Evolutionary conservation across 2,329 filamentous ascomycete species (phyloP).

Genomic region (Epicoccum nigrum): DNA sequence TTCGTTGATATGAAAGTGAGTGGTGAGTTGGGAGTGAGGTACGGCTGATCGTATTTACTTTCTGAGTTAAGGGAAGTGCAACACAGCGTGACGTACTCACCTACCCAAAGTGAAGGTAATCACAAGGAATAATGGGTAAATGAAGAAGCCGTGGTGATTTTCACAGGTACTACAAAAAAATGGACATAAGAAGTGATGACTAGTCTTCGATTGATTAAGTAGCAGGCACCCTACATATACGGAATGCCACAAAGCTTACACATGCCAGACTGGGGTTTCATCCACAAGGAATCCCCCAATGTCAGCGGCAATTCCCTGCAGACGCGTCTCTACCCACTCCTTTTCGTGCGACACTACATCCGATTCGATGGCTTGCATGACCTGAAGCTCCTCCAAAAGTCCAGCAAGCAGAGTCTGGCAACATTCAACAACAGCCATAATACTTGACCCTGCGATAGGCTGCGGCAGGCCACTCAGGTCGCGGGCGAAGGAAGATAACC

Average conservation of each 20-base stretch:
- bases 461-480: conserved; percentile 40
- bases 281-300: conserved; percentile 23
- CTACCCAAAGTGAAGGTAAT: too few species aligned
- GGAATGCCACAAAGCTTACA: conserved; percentile 5
- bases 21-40: conserved; percentile 1
- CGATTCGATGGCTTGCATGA: conserved; percentile 42
- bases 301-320: conserved; percentile 36
- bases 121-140: too few species aligned
- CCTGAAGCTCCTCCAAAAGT: conserved; percentile 41
- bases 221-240: too few species aligned
- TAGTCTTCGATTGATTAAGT: too few species aligned
- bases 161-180: too few species aligned
- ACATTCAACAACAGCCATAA: conserved; percentile 36
- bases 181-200: too few species aligned
- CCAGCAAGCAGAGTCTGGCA: conserved; percentile 40
- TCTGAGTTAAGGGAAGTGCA: background rate
- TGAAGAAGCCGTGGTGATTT: too few species aligned
- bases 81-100: background rate
- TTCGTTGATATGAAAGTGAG: too few species aligned
- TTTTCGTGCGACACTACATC: conserved; percentile 42
- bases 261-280: conserved; percentile 34
- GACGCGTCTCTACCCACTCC: conserved; percentile 44
- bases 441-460: conserved; percentile 40
- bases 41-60: conserved; percentile 5
- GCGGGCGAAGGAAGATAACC: conserved; percentile 39